Percentiles rank a stretch among this genome's conserved stretches.
Evolutionary conservation across 768 basidiomycete species (phyloP).

Genomic region (Termitomyces sp.): DNA sequence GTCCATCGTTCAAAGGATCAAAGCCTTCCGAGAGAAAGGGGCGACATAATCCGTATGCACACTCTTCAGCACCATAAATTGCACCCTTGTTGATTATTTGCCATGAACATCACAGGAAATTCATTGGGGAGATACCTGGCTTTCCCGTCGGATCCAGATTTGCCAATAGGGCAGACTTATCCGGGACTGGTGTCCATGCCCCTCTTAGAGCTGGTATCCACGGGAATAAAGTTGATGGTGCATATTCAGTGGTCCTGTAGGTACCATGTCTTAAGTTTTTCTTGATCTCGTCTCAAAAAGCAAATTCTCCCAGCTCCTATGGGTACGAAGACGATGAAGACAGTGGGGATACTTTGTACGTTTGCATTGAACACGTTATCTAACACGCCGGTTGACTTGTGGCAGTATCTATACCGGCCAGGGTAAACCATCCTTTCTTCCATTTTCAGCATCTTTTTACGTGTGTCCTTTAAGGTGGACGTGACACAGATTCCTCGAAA

Average conservation of each 20-base stretch:
- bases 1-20: not conserved
- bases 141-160: slow-evolving; percentile 18
- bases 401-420: slow-evolving; percentile 17
- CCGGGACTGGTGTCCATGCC: slow-evolving; percentile 26
- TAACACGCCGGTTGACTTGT: not conserved
- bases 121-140: slow-evolving; percentile 24
- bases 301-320: slow-evolving; percentile 17
- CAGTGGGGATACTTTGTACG: slow-evolving; percentile 29
- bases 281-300: not conserved
- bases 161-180: slow-evolving; percentile 13
- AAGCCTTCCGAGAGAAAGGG: slow-evolving; percentile 3
- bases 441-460: not conserved
- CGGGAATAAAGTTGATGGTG: slow-evolving; percentile 22
- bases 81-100: not conserved
- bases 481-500: slow-evolving; percentile 4
- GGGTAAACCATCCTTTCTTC: slow-evolving; percentile 2
- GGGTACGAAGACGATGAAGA: slow-evolving; percentile 39
- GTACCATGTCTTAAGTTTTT: not conserved
- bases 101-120: slow-evolving; percentile 10
- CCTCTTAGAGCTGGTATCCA: slow-evolving; percentile 31
- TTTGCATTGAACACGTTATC: not conserved
- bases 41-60: slow-evolving; percentile 3
- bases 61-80: too few species aligned
- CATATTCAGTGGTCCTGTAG: slow-evolving; percentile 34
- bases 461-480: slow-evolving; percentile 9